phyloP scores from a whole-genome alignment of 768 basidiomycete genomes.

The Tulasnella sp. region DNA sequence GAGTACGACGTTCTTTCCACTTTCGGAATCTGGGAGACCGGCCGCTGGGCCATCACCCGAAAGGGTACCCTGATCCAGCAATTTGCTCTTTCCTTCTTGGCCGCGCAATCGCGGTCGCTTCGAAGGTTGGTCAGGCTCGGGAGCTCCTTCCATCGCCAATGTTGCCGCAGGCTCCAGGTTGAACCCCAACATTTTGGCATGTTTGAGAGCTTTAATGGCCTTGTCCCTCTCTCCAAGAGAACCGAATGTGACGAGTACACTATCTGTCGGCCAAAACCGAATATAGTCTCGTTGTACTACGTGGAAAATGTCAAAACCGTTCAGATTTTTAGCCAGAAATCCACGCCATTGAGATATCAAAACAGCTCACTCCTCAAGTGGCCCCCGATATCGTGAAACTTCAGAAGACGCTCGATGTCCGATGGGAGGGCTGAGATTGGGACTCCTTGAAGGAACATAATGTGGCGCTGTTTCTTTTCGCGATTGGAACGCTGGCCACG shows the following conservation, averaged over 20 bases:
- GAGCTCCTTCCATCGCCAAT: neutral
- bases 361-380: constrained; percentile 40
- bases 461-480: neutral
- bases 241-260: constrained; percentile 61
- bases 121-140: neutral
- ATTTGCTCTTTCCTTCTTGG: constrained; percentile 48
- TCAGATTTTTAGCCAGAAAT: neutral
- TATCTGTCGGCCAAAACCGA: constrained; percentile 62
- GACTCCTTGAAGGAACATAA: constrained; percentile 40
- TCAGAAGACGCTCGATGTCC: constrained; percentile 53
- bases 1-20: constrained; percentile 60
- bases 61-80: constrained; percentile 46
- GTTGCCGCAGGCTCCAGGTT: constrained; percentile 50
- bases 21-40: constrained; percentile 48
- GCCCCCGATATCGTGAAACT: constrained; percentile 45
- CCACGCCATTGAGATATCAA: neutral
- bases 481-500: neutral
- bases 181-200: constrained; percentile 45
- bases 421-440: constrained; percentile 57
- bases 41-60: constrained; percentile 56
- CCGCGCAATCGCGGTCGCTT: constrained; percentile 46
- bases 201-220: constrained; percentile 51
- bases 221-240: constrained; percentile 51
- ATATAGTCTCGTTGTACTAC: constrained; percentile 64
- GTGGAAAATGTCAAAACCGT: neutral